Percentiles rank a stretch among this genome's conserved stretches.
Evolutionary conservation across 768 basidiomycete genomes (phyloP).

Genomic region (Chlorophyllum brunneum): DNA sequence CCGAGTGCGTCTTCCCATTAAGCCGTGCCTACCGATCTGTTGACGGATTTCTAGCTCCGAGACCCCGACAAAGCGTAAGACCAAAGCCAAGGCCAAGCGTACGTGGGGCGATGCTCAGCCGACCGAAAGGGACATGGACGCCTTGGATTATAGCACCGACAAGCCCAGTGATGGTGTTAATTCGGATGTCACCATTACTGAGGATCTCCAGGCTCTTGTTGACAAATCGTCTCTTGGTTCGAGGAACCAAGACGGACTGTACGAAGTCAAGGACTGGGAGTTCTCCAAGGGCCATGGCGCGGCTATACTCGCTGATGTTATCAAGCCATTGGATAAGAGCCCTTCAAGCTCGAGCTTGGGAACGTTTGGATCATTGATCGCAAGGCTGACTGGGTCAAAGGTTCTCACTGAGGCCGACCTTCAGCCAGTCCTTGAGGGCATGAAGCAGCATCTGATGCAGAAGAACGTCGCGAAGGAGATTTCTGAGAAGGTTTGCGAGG

Average conservation of each 20-base stretch:
- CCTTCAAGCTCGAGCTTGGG: slow-evolving; percentile 51
- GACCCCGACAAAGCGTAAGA: slow-evolving; percentile 55
- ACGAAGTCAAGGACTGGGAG: slow-evolving; percentile 77
- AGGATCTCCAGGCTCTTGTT: slow-evolving; percentile 59
- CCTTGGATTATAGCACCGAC: slow-evolving; percentile 81
- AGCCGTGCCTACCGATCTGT: background rate
- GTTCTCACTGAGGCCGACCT: slow-evolving; percentile 79
- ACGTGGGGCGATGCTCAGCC: slow-evolving; percentile 90
- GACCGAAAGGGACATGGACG: slow-evolving; percentile 87
- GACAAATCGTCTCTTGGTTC: slow-evolving; percentile 75
- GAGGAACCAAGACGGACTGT: slow-evolving; percentile 64
- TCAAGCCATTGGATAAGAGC: slow-evolving; percentile 39
- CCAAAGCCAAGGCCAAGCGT: slow-evolving; percentile 69
- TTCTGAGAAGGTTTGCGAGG: slow-evolving; percentile 89
- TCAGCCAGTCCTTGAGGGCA: slow-evolving; percentile 82
- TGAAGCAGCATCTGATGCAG: slow-evolving; percentile 98
- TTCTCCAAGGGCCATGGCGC: slow-evolving; percentile 47
- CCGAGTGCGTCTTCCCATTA: slow-evolving; percentile 54
- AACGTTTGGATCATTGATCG: slow-evolving; percentile 73
- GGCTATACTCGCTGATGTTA: slow-evolving; percentile 54
- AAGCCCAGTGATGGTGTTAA: slow-evolving; percentile 34
- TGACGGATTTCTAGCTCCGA: slow-evolving; percentile 46
- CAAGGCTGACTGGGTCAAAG: slow-evolving; percentile 83
- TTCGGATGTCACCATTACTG: slow-evolving; percentile 26
- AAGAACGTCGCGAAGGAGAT: slow-evolving; percentile 99